Percentiles rank a stretch among this genome's conserved stretches.
Evolutionary conservation across 176 grass and related monocot genomes (phyloP).

Genomic region (Zea mays): Zm-B73-REFERENCE-NAM-5.0 NC_050100.1:9753501-9754000

Average conservation of each 20-base stretch:
- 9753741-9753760: constrained; percentile 56
- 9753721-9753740: neutral
- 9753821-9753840: constrained; percentile 51
- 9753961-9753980: constrained; percentile 65
- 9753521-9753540: neutral
- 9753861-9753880: neutral
- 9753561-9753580: neutral
- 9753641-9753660: constrained; percentile 6
- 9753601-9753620: neutral
- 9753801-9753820: constrained; percentile 62
- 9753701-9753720: neutral
- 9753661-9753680: no score
- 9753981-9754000: constrained; percentile 63
- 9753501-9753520: neutral
- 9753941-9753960: constrained; percentile 52
- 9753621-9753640: neutral
- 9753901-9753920: neutral
- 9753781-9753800: constrained; percentile 63
- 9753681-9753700: neutral
- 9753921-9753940: neutral
- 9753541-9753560: neutral
- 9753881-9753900: neutral
- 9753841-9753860: neutral
- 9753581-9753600: neutral
- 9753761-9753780: constrained; percentile 50